phyloP scores from a whole-genome alignment of 345 rosid genomes.

The Kernera saxatilis region DNA sequence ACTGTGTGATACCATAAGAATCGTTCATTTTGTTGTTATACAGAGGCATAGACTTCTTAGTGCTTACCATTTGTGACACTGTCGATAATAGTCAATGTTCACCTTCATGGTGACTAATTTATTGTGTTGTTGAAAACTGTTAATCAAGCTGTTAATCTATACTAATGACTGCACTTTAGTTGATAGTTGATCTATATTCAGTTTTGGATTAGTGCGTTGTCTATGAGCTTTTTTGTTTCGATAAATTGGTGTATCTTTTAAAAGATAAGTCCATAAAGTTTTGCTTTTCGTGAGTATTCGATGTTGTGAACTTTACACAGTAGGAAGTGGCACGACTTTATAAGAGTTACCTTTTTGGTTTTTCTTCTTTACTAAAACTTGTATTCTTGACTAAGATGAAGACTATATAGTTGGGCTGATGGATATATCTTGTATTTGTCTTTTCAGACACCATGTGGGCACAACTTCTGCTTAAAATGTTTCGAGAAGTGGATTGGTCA shows the following conservation, averaged over 20 bases:
- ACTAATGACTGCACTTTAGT: neutral
- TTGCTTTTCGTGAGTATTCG: neutral
- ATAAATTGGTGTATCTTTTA: neutral
- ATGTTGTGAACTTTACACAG: neutral
- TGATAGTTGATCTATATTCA: neutral
- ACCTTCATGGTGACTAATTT: too few relatives aligned
- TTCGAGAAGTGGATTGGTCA: constrained; percentile 65
- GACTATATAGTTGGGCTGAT: constrained; percentile 9
- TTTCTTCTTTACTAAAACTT: neutral
- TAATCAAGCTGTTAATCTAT: too few relatives aligned
- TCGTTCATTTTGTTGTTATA: too few relatives aligned
- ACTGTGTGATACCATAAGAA: too few relatives aligned
- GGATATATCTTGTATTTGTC: neutral
- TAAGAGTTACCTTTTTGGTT: neutral
- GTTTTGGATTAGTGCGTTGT: neutral
- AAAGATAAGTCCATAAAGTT: neutral
- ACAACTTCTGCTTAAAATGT: constrained; percentile 76
- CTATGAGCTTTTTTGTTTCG: neutral
- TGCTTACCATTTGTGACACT: too few relatives aligned
- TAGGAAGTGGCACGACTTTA: neutral
- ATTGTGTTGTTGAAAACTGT: too few relatives aligned
- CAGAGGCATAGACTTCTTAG: too few relatives aligned
- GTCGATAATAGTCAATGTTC: too few relatives aligned
- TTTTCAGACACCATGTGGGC: neutral
- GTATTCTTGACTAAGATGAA: neutral